Evolutionary conservation across 73 alveolate species (phyloP).

Genomic region (Stentor roeselii): DNA sequence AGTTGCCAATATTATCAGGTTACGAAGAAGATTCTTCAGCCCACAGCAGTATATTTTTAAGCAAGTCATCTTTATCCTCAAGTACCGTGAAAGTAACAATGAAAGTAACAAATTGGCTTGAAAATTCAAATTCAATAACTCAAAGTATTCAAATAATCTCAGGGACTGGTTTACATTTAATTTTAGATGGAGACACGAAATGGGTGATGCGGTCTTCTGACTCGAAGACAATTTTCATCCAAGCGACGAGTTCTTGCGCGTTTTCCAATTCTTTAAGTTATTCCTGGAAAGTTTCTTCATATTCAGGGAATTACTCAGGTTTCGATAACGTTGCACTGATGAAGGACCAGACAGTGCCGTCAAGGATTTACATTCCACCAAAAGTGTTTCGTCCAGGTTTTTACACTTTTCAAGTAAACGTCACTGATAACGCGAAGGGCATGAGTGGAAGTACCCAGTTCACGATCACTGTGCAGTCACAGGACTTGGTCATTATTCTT

Average conservation of each 20-base stretch:
- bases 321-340: not conserved
- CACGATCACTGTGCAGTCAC: not conserved
- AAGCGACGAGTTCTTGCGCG: constrained; percentile 13
- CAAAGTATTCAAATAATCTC: not conserved
- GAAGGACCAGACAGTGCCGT: not conserved
- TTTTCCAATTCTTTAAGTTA: not conserved
- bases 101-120: constrained; percentile 16
- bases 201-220: not conserved
- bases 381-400: not conserved
- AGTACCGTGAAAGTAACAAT: not conserved
- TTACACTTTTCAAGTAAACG: constrained; percentile 14
- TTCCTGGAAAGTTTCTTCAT: not conserved
- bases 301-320: not conserved
- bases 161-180: not conserved
- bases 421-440: not conserved
- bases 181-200: not conserved
- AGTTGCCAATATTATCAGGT: not conserved
- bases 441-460: constrained; percentile 13
- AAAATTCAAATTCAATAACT: not conserved
- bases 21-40: not conserved
- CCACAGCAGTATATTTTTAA: not conserved
- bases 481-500: not conserved
- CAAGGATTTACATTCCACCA: not conserved
- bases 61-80: not conserved
- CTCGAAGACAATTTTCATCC: not conserved